phyloP scores from a whole-genome alignment of 139 green algal genomes.

The Marvania coccoides region DNA sequence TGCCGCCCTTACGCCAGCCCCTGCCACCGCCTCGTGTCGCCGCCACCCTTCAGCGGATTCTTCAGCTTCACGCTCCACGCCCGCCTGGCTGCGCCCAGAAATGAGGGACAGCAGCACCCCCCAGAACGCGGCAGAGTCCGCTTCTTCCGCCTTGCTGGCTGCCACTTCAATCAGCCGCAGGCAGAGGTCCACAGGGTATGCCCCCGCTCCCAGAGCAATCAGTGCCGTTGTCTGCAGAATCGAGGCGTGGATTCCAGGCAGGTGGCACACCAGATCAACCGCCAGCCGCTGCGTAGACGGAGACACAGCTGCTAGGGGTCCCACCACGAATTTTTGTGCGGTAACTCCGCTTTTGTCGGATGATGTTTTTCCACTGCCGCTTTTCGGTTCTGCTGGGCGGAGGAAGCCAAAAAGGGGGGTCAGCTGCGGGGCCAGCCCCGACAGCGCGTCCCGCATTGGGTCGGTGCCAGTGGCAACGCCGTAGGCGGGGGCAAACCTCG shows the following conservation, averaged over 20 bases:
- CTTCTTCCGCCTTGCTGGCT: neutral
- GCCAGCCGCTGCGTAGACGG: slow-evolving; percentile 6
- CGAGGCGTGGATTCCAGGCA: neutral
- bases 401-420: slow-evolving; percentile 15
- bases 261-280: slow-evolving; percentile 19
- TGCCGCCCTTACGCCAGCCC: neutral
- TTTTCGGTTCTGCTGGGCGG: neutral
- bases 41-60: neutral
- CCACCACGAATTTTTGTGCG: neutral
- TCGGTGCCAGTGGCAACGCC: neutral
- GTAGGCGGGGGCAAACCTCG: neutral
- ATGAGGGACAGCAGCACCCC: slow-evolving; percentile 16
- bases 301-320: neutral
- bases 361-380: slow-evolving; percentile 1
- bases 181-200: neutral
- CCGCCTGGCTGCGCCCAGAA: slow-evolving; percentile 5
- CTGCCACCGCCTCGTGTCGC: slow-evolving; percentile 12
- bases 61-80: neutral
- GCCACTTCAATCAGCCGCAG: neutral
- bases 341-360: neutral
- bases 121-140: neutral
- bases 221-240: slow-evolving; percentile 9
- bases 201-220: neutral
- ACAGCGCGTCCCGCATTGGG: neutral
- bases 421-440: slow-evolving; percentile 23